Base-by-base conservation (phyloP, 352 stramenopile genomes). In the Phytophthora brassicae region DNA sequence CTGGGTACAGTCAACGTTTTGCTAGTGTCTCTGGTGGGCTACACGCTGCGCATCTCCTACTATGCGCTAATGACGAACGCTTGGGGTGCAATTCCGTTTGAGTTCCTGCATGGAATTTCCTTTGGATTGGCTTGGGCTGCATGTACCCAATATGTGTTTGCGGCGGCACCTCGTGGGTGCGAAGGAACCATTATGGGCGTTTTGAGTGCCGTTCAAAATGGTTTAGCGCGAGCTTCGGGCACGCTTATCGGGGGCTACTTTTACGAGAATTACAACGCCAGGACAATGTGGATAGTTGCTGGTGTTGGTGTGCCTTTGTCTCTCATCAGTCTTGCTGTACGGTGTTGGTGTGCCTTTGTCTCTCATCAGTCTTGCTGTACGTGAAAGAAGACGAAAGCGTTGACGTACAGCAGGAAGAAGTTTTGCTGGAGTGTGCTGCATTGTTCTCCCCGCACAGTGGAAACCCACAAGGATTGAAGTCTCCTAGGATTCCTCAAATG, bases 191-290 rank as follows among this genome's bases (percentile, higher is more conserved):
- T 90, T 46, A 89, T 92, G 73, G 84, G 84, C 0, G 56, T 92
- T 24, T 62, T 92, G 33, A 90, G 84, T 31, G 79, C 77, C 7
- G 70, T 89, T 51, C 81, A 91, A 64, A 89, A 88, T 53, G 84
- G 84, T 2, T 47, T 90, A 6, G 84, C 76, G 2, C 70, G 79
- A 33, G 75, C 75, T 7, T 71, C 72, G 2, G 84, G 79, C 14
- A 91, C 81, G 45, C 64, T 92, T 13, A 65, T 90, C 16, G 81
- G 84, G 4, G 84, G 84, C 28, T 89, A 87, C 63, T 82, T 91
- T 24, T 92, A 90, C 72, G 66, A 92, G 48, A 68, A 84, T 53
- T 86, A 86, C 50, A 80, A 71, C 17, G 75, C 78, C 16, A 66
- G 66, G n/a, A 74, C 58, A 8, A 89, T 92, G 79, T 92, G 84